phyloP scores from a whole-genome alignment of 371 early-diverging fungal species.

The Homolaphlyctis polyrhiza region DNA sequence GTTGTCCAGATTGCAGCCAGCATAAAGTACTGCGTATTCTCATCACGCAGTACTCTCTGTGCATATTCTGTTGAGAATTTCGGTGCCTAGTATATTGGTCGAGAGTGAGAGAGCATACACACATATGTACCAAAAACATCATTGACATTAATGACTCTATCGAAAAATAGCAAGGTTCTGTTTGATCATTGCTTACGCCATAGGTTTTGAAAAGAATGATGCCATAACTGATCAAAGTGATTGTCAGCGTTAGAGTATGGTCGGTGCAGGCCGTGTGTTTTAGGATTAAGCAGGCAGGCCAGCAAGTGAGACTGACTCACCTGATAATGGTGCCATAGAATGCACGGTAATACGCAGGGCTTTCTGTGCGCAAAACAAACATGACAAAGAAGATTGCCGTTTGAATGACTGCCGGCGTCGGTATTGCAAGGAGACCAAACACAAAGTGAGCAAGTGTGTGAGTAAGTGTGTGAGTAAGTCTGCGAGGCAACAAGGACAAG shows the following conservation, averaged over 20 bases:
- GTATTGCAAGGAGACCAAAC: too few species aligned
- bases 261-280: too few species aligned
- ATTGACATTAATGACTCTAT: background rate
- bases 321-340: constrained; percentile 62
- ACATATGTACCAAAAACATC: background rate
- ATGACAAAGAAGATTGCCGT: constrained; percentile 19
- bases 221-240: constrained; percentile 54
- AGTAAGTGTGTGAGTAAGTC: background rate
- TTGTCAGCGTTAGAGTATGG: background rate
- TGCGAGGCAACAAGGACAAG: background rate
- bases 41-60: constrained; percentile 71
- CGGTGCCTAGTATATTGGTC: constrained; percentile 60
- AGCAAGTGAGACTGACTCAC: constrained; percentile 1
- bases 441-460: background rate
- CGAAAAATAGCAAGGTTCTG: background rate
- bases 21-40: constrained; percentile 81
- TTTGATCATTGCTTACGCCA: constrained; percentile 68
- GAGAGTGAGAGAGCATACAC: too few species aligned
- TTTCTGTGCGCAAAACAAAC: constrained; percentile 10
- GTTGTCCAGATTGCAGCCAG: constrained; percentile 76
- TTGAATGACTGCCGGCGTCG: background rate
- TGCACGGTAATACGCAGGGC: constrained; percentile 50
- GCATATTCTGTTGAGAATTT: constrained; percentile 58
- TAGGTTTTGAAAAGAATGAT: constrained; percentile 85
- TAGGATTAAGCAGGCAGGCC: background rate